Evolutionary conservation across 495 filamentous ascomycete species (phyloP).

Genomic region (Neurospora sp.): DNA sequence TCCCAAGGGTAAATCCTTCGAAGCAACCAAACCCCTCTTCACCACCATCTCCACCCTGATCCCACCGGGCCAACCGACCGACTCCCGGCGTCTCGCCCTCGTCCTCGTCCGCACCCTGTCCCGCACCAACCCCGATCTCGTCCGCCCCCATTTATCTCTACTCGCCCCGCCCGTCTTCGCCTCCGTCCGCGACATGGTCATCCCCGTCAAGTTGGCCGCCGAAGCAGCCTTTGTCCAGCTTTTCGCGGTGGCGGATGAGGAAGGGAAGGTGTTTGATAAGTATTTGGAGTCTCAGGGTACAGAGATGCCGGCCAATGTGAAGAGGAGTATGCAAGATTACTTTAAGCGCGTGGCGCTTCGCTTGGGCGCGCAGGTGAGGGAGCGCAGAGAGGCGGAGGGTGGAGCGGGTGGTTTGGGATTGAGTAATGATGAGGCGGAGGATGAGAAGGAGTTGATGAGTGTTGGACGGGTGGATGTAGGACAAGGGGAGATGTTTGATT

Average conservation of each 20-base stretch:
- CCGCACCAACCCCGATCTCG: slow-evolving; percentile 63
- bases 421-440: slow-evolving; percentile 80
- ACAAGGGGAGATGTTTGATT: slow-evolving; percentile 38
- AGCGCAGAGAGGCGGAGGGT: slow-evolving; percentile 82
- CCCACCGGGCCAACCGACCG: slow-evolving; percentile 60
- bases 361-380: slow-evolving; percentile 71
- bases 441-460: slow-evolving; percentile 92
- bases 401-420: slow-evolving; percentile 77
- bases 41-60: slow-evolving; percentile 64
- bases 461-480: slow-evolving; percentile 82
- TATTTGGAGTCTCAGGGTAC: slow-evolving; percentile 47
- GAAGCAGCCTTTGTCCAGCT: slow-evolving; percentile 91
- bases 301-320: slow-evolving; percentile 55
- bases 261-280: slow-evolving; percentile 81
- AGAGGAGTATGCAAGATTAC: slow-evolving; percentile 92
- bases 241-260: slow-evolving; percentile 84
- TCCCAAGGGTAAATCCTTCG: slow-evolving; percentile 42
- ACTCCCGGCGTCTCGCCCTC: slow-evolving; percentile 80
- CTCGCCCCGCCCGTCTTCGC: slow-evolving; percentile 81
- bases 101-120: slow-evolving; percentile 80
- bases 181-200: slow-evolving; percentile 83
- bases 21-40: slow-evolving; percentile 69
- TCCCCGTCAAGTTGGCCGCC: slow-evolving; percentile 89
- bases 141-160: slow-evolving; percentile 65
- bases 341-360: slow-evolving; percentile 86